phyloP scores from a whole-genome alignment of 768 basidiomycete genomes.

The Pleurotus pulmonarius region DNA sequence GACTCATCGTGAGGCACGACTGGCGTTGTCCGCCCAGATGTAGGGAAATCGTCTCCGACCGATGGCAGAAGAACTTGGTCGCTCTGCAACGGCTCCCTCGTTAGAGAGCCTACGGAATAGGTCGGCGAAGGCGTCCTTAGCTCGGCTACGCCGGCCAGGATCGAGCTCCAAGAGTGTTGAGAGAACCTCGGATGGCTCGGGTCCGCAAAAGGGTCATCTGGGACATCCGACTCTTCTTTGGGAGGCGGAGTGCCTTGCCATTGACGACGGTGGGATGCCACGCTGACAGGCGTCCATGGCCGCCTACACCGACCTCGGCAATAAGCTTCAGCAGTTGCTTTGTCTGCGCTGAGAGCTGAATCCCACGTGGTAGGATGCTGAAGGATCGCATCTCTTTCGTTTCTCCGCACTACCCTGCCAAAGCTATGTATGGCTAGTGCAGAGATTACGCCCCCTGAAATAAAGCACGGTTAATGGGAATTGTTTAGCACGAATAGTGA shows the following conservation, averaged over 20 bases:
- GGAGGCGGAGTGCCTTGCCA: background rate
- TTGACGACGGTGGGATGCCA: conserved; percentile 3
- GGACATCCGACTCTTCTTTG: background rate
- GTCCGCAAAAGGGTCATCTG: conserved; percentile 6
- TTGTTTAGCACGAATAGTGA: background rate
- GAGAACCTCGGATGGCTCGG: background rate
- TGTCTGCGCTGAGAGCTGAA: conserved; percentile 25
- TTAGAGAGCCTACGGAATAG: background rate
- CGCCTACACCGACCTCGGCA: background rate
- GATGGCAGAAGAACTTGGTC: conserved; percentile 12
- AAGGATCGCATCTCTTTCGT: conserved; percentile 53
- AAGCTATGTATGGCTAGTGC: conserved; percentile 57
- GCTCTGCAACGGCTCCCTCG: conserved; percentile 9
- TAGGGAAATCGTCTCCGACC: conserved; percentile 19
- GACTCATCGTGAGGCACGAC: conserved; percentile 21
- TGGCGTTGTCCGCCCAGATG: conserved; percentile 26
- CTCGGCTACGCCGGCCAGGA: background rate
- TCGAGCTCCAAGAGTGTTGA: conserved; percentile 2
- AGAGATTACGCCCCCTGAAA: conserved; percentile 52
- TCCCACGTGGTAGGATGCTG: conserved; percentile 44
- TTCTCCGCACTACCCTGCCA: conserved; percentile 53
- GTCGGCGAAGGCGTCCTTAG: conserved; percentile 3
- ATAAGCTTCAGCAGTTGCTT: conserved; percentile 13
- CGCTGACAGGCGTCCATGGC: conserved; percentile 7
- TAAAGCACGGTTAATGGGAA: conserved; percentile 7